phyloP scores from a whole-genome alignment of 345 rosid genomes.

The Balakata baccata region DNA sequence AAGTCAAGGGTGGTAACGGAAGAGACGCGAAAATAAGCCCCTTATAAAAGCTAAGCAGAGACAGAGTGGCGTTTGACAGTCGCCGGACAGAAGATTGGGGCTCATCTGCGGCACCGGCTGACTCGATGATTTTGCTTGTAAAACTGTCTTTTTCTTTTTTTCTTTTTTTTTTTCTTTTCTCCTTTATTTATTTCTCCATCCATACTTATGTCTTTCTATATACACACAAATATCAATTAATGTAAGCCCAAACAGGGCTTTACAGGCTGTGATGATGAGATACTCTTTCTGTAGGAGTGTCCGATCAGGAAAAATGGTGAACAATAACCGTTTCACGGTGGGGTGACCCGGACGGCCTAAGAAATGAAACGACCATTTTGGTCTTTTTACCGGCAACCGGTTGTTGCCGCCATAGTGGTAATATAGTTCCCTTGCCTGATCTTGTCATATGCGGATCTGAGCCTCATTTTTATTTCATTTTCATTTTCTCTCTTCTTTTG shows the following conservation, averaged over 20 bases:
- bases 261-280: not conserved
- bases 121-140: not conserved
- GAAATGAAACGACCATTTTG: not conserved
- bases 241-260: too few species aligned
- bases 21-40: not conserved
- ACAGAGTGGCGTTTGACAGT: not conserved
- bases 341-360: not conserved
- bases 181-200: too few species aligned
- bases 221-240: not conserved
- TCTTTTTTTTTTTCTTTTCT: not conserved
- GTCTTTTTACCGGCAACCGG: not conserved
- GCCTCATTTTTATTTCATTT: not conserved
- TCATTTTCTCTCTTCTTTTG: too few species aligned
- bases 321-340: not conserved
- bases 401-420: not conserved
- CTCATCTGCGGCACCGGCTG: not conserved
- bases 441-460: not conserved
- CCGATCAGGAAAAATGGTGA: not conserved
- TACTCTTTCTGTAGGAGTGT: not conserved
- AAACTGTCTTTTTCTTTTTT: not conserved
- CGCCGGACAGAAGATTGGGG: not conserved
- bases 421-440: not conserved
- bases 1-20: not conserved
- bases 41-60: not conserved
- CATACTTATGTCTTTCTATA: too few species aligned